Evolutionary conservation across 2,329 filamentous ascomycete species (phyloP), one percentile per base, ranked within the genome.

Genomic region (Trichoderma sp.): DNA sequence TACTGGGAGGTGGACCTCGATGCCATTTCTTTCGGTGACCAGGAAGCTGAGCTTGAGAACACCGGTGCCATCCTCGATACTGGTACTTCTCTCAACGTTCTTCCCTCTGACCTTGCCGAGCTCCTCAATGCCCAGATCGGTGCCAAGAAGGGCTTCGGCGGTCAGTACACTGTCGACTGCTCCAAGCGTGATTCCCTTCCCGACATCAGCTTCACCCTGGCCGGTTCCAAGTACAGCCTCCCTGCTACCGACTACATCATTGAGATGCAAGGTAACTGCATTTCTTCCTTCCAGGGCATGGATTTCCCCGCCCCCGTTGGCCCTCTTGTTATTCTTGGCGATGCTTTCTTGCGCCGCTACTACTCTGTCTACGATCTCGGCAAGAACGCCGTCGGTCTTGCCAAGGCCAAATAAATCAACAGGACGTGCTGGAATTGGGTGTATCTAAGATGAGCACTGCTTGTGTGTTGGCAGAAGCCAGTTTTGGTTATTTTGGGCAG

Each of bases 1-100:
- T 99, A 99, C 89, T 99, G 96, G 96, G 96, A 99, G 88, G 95
- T 99, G 71, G 95, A 98, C 79, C 91, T 99, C 74, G 92, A 98
- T 79, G 88, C 94, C 75, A 96, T 99, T 84, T 90, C 92, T 71
- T 94, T 98, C 75, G 97, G 96, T 78, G 88, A 95, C 68, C 89
- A 93, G 80, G 91, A 90, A 76, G 95, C 95, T 73, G 92, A 97
- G 83, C 91, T 98, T 75, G 95, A 98, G 76, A 90, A 93, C 87
- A 98, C 94, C 72, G 97, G 96, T 85, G 93, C 94, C 78, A 98
- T 99, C 76, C 93, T 99, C 73, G 96, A 99, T 88, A 99, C 96
- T 71, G 96, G 96, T 79, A 99, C 96, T 81, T 99, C 97, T 62
- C 90, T 99, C 82, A 98, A 98, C 84, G 94, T 95, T 78, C 92